Base-by-base conservation (phyloP, 352 stramenopile genomes). In the Pythium phragmiticola region DNA sequence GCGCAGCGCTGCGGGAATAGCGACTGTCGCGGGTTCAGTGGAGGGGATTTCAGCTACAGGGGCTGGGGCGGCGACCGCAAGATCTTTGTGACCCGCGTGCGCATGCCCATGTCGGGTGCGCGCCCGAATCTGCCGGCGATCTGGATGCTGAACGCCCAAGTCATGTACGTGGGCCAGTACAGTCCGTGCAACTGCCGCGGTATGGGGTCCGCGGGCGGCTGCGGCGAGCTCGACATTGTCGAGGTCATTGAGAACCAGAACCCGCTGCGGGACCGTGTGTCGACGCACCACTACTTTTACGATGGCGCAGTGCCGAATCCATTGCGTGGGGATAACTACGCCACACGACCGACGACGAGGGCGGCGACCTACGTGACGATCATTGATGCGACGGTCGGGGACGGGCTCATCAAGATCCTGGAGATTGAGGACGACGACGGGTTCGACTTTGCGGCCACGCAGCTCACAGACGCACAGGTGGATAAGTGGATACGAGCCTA, bases 201-300 rank as follows among this genome's bases (percentile, higher is more conserved):
- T 57, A 75, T 82, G 39, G 79, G 77, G 30, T 21, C 72, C 2
- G 67, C 68, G 4, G 82, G 79, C 30, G 77, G 79, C 37, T 90
- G 79, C 39, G 82, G 77, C 14, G 79, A 90, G 67, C 77, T 90
- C 8, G 77, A 88, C 66, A 78, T 88, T 59, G 77, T 76, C 12
- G 79, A 90, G 64, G 82, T 88, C 14, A 84, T 90, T 45, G 46
- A 67, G 11, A 76, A 84, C 60, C 52, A 68, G 46, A 84, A 82
- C 56, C 5, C 37, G 0, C 17, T 11, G 11, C 61, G 58, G 5
- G 60, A 83, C 49, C 76, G 69, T 49, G 52, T 89, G 11, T 74
- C 72, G 16, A 88, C 79, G 14, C 80, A 91, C 68, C 78, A 84
- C 67, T 91, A 90, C 74, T 87, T 82, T 57, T 84, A 75, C 68